Evolutionary conservation across 495 filamentous ascomycete genomes (phyloP), one percentile per base, ranked within the genome.

Genomic region (Aspergillus coremiiformis): DNA sequence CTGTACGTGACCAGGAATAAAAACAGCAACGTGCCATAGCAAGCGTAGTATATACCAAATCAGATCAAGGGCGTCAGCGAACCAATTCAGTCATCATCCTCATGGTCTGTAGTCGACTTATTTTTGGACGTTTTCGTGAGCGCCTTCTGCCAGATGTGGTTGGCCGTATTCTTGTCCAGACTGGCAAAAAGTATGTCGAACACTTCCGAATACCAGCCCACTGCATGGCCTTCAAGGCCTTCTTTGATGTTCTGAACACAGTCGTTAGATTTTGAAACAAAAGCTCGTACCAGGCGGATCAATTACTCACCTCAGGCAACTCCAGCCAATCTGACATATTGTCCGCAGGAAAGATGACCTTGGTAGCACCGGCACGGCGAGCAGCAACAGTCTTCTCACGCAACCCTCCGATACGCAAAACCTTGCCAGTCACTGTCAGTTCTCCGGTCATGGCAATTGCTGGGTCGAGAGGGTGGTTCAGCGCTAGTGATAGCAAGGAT

Each of bases 371-470:
- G 43, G 94, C 93, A 51, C 94, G 79, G 56, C 91, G 79, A 44
- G 94, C 94, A 44, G 94, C 94, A 46, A 99, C 93, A n/a, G 93
- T 95, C 82, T 99, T 99, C 78, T 99, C 94, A 50, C 94, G 78
- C 60, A 99, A 71, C 0, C 94, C 94, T 22, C 94, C 94, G 72
- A 99, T 99, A 60, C 94, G 79, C 49, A 99, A 73, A 5, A 99
- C 92, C 70, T 97, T 97, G 24, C 94, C 94, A 19, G 94, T 99
- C 45, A 99, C 87, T 0, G 94, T 99, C 57, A 99, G 71, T 72
- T 99, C 94, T 57, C 94, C 94, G 19, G 94, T 99, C 94, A 99
- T 99, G 44, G 94, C 92, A 62, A 97, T 84, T 22, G 88, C 89
- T 2, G 89, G 86, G 62, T 92, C 80, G 33, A 99, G 73, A 22